Conservation (phyloP, 768 basidiomycete species). For the Sporobolomyces phaffii region DNA sequence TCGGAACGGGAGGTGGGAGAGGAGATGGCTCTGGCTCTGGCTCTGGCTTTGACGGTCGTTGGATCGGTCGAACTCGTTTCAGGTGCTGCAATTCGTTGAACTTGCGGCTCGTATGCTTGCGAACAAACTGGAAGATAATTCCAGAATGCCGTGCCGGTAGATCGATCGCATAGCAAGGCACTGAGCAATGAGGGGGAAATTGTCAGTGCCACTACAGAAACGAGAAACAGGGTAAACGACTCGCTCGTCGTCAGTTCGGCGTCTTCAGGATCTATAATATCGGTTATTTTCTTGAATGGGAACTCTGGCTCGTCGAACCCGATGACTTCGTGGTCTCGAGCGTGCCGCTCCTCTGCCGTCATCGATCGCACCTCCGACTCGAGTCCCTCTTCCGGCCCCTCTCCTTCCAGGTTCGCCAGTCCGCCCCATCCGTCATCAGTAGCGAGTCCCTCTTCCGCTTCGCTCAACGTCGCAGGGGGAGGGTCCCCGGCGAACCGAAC, state of each 20-base stretch:
- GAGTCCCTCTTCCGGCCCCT: background rate
- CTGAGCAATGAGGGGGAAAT: background rate
- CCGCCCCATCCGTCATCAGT: conserved; percentile 34
- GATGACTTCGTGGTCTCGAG: conserved; percentile 27
- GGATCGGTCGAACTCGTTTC: conserved; percentile 30
- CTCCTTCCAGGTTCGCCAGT: conserved; percentile 7
- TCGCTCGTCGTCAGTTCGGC: conserved; percentile 16
- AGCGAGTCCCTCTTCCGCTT: no score
- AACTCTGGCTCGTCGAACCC: conserved; percentile 31
- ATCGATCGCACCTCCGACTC: no score
- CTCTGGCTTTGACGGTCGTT: background rate
- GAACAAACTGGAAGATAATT: conserved; percentile 27
- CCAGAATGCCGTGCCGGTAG: conserved; percentile 16
- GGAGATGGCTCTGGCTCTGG: background rate
- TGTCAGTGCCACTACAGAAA: background rate
- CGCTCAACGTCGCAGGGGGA: conserved; percentile 7
- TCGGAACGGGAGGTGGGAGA: background rate
- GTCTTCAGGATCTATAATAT: conserved; percentile 36
- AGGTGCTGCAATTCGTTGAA: conserved; percentile 33
- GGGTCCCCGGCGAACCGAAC: conserved; percentile 52
- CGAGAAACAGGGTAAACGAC: background rate
- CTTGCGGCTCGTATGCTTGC: conserved; percentile 18
- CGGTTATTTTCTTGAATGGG: conserved; percentile 35
- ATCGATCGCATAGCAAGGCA: conserved; percentile 29
- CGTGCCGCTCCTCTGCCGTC: no score